These are phyloP conservation scores for Cryptococcus floricola DNA, from an alignment of 1,284 basidiomycete species.

Conservation along the genomic window DNA sequence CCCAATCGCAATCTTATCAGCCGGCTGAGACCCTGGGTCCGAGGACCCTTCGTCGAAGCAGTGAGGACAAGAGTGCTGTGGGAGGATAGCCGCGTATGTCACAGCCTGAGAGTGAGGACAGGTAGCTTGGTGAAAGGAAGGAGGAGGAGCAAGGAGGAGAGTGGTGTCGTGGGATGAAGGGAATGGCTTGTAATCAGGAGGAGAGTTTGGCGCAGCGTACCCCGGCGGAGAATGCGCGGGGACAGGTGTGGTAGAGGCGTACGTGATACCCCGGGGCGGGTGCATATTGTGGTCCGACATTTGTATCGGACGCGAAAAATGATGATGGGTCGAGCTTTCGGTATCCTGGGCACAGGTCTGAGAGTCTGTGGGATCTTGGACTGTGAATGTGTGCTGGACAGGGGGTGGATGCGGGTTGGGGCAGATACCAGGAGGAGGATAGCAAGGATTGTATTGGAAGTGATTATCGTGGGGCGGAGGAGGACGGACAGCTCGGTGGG, in stretches of 20 bases:
- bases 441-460: not conserved
- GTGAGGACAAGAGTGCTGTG: slow-evolving; percentile 2
- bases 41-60: not conserved
- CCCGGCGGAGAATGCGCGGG: not conserved
- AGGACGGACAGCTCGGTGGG: slow-evolving; percentile 1
- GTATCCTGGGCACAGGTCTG: not conserved
- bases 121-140: slow-evolving; percentile 9
- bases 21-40: not conserved
- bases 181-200: slow-evolving; percentile 13
- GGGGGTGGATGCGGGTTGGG: not conserved
- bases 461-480: not conserved
- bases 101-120: slow-evolving; percentile 2
- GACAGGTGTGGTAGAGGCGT: not conserved
- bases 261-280: not conserved
- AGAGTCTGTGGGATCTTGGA: not conserved
- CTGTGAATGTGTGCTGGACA: not conserved
- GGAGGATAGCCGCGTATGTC: not conserved
- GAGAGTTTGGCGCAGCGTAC: slow-evolving; percentile 5
- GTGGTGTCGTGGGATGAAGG: slow-evolving; percentile 9
- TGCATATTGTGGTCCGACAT: not conserved
- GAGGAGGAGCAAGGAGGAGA: slow-evolving; percentile 13
- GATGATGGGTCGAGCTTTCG: not conserved
- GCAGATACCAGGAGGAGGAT: not conserved
- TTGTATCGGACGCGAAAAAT: not conserved
- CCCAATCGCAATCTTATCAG: slow-evolving; percentile 3